Evolutionary conservation across 345 rosid species (phyloP).

Genomic region (Iberis pinnata): DNA sequence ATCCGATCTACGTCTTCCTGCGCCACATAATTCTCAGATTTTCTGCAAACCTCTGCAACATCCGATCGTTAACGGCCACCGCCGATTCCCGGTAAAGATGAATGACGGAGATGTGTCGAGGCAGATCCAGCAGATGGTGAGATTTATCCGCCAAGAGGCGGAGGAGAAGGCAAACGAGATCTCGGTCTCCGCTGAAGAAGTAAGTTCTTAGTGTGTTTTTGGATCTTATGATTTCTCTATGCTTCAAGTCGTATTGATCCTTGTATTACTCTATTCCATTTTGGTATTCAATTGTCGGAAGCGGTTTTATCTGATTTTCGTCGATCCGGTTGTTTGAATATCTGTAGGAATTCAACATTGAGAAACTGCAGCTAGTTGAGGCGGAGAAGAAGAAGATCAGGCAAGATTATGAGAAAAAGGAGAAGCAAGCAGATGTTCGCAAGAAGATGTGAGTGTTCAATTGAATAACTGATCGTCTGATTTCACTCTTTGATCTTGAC

Average conservation of each 20-base stretch:
- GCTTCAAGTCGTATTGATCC: too few relatives aligned
- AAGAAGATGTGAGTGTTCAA: slow-evolving; percentile 70
- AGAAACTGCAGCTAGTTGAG: slow-evolving; percentile 90
- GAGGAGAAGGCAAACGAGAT: slow-evolving; percentile 99
- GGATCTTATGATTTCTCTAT: neutral
- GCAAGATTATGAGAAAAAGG: slow-evolving; percentile 94
- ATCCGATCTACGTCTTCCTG: slow-evolving; percentile 24
- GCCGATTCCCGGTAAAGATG: slow-evolving; percentile 43
- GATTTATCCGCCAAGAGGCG: slow-evolving; percentile 96
- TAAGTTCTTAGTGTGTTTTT: slow-evolving; percentile 17
- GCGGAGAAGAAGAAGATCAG: slow-evolving; percentile 99
- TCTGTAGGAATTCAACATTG: slow-evolving; percentile 91
- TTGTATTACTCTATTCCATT: neutral
- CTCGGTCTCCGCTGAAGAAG: slow-evolving; percentile 94
- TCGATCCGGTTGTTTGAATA: slow-evolving; percentile 1
- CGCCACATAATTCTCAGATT: slow-evolving; percentile 31
- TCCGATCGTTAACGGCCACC: slow-evolving; percentile 18
- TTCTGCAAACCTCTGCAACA: slow-evolving; percentile 10
- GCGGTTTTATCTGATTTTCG: neutral
- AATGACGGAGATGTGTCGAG: slow-evolving; percentile 91
- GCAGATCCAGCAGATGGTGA: slow-evolving; percentile 99
- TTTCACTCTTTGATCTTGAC: slow-evolving; percentile 6
- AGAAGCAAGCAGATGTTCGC: slow-evolving; percentile 95
- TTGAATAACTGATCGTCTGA: slow-evolving; percentile 11
- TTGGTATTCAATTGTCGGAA: neutral